Evolutionary conservation across 2,329 filamentous ascomycete genomes (phyloP).

Genomic region (Calonectria fujianensis): DNA sequence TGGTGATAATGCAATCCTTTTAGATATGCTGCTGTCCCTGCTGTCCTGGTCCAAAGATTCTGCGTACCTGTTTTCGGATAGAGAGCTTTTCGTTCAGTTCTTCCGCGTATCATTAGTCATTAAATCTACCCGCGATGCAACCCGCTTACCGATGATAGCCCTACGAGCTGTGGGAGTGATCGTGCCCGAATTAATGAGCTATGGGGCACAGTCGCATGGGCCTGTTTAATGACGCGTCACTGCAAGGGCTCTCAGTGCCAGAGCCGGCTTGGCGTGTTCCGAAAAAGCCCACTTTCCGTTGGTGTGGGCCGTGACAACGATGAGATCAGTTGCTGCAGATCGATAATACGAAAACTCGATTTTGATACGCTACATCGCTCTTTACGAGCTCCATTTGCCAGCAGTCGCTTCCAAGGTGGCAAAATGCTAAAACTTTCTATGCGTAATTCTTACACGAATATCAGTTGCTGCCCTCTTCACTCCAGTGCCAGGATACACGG

Average conservation of each 20-base stretch:
- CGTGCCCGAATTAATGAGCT: not conserved
- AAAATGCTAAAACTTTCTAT: not conserved
- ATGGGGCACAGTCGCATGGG: not conserved
- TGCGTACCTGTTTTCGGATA: not conserved
- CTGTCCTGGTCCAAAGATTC: not conserved
- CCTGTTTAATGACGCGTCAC: conserved; percentile 7
- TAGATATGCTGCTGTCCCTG: not conserved
- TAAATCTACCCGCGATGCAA: too few species aligned
- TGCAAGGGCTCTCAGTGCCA: not conserved
- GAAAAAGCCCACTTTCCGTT: not conserved
- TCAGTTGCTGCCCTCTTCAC: conserved; percentile 39
- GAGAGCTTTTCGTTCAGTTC: not conserved
- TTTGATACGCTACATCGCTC: not conserved
- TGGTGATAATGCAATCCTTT: not conserved
- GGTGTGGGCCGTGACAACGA: not conserved
- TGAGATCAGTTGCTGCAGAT: not conserved
- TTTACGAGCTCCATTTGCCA: not conserved
- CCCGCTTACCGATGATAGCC: not conserved
- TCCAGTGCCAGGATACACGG: conserved; percentile 41
- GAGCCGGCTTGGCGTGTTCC: not conserved
- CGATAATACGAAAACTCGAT: not conserved
- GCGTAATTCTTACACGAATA: conserved; percentile 46
- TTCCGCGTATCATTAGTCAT: too few species aligned
- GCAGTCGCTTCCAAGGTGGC: not conserved
- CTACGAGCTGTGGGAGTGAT: not conserved